Base-by-base conservation (phyloP, 179 eudicot genomes). In the Amaranthus tricolor region DNA sequence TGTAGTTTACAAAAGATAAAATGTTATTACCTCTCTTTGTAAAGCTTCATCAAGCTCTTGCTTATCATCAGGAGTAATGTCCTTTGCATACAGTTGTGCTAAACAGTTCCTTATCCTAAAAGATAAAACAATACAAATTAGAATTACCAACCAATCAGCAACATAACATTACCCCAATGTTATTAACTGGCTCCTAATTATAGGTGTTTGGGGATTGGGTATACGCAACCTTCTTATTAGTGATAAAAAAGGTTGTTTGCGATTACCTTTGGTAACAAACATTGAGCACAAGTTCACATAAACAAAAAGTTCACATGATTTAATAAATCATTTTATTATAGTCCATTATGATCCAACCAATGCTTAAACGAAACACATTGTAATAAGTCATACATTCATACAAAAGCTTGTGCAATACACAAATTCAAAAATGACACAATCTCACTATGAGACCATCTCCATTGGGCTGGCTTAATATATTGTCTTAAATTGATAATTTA, bases 11-110 rank as follows among this genome's bases (percentile, higher is more conserved):
- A 31, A 31, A 55, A 10, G 53, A 12, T 9, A 55, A 16, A 11
- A 79, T 65, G 78, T 45, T 49, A 57, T 64, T 78, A 92, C 97
- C 92, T 92, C 97, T 85, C 97, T 89, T 74, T 89, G 94, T 62
- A 92, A 76, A 71, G 97, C 93, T 84, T 92, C 97, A 73, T 92
- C 97, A 70, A 92, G 92, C 89, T 92, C 97, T 75, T 89, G 97
- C 78, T 90, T 92, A 68, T 92, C 96, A 83, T 92, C 97, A 74
- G 96, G 94, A 78, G 97, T 92, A 62, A 90, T 88, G 58, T 92
- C 97, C 83, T 92, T 92, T 48, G 93, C 92, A 78, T 92, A 83
- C 20, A 90, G 81, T 74, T 92, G 96, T 16, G 97, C 84, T 76
- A 92, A 84, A 76, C 93, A 90, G 70, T 92, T 61, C 66, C 96